Conservation (phyloP, 2,329 filamentous ascomycete species). For the Alternaria viburni region DNA sequence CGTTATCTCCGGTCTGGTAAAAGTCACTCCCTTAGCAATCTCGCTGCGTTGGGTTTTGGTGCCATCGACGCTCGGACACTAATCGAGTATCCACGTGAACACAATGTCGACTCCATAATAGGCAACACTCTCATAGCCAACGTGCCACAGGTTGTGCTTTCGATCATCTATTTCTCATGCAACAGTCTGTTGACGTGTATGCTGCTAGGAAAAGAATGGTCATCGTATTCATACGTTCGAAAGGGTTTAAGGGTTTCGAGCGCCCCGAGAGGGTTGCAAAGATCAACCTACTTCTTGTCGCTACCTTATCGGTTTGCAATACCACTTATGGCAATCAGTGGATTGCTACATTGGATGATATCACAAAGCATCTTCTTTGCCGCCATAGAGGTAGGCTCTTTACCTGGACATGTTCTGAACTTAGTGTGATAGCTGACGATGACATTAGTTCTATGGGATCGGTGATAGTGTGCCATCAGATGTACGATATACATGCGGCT, state of each 20-base stretch:
- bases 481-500: not conserved
- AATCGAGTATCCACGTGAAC: not conserved
- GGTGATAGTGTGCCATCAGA: not conserved
- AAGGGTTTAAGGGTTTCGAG: constrained; percentile 48
- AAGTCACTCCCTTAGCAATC: not conserved
- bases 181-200: constrained; percentile 58
- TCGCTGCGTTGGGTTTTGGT: not conserved
- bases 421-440: not conserved
- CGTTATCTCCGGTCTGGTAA: not conserved
- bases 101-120: not conserved
- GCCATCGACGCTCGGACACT: not conserved
- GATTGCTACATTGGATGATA: constrained; percentile 51
- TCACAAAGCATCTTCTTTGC: constrained; percentile 52
- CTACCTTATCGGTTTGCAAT: constrained; percentile 47
- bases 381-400: not conserved
- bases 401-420: not conserved
- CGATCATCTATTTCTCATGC: constrained; percentile 51
- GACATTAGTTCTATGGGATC: not conserved
- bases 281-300: constrained; percentile 50
- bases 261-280: constrained; percentile 41
- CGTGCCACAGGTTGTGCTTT: not conserved
- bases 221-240: constrained; percentile 41
- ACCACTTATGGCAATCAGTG: constrained; percentile 44
- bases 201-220: constrained; percentile 57
- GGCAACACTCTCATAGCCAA: not conserved